Conservation (phyloP, 2,329 filamentous ascomycete species). For the Davidsoniella australis region DNA sequence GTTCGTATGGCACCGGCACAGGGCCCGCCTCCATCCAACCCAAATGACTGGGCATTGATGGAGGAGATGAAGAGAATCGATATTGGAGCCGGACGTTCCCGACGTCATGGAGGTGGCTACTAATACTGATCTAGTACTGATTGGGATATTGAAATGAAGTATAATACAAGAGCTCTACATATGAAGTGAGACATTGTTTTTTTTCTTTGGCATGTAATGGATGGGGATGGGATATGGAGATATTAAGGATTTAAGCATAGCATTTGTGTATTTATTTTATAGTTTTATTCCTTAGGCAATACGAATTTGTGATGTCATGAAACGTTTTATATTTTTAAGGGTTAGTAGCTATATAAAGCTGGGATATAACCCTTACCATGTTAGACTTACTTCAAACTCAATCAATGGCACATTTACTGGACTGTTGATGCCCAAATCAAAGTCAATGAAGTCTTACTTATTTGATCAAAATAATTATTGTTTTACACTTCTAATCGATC, state of each 20-base stretch:
- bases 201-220: no score
- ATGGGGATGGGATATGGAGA: background rate
- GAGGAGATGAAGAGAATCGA: conserved; percentile 56
- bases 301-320: no score
- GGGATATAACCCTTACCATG: no score
- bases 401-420: background rate
- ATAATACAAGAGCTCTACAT: no score
- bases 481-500: no score
- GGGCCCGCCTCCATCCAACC: conserved; percentile 20
- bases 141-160: no score
- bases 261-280: background rate
- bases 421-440: no score
- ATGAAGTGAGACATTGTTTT: background rate
- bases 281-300: background rate
- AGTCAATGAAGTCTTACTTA: no score
- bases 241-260: background rate
- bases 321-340: no score
- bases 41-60: conserved; percentile 41
- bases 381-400: no score
- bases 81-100: conserved; percentile 41
- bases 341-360: no score
- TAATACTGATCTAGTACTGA: conserved; percentile 14
- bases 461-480: no score
- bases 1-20: conserved; percentile 16
- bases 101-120: conserved; percentile 29